Conservation (phyloP, 805 yeast species). For the Sugiyamaella floridensis region DNA sequence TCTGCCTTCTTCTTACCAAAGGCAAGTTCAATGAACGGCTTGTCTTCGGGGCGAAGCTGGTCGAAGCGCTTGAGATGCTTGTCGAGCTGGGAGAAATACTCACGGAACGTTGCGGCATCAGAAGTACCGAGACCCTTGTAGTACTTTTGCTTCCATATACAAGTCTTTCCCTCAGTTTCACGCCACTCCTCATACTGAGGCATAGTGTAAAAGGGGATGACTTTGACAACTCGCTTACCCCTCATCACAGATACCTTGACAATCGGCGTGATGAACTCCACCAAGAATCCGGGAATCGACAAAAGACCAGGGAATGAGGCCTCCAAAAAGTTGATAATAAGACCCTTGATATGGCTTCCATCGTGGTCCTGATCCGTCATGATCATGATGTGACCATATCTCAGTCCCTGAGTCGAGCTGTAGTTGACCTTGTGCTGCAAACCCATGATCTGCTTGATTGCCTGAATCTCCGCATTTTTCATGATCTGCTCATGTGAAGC, state of each 20-base stretch:
- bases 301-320: constrained; percentile 90
- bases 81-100: constrained; percentile 79
- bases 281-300: constrained; percentile 81
- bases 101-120: constrained; percentile 56
- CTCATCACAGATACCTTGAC: constrained; percentile 75
- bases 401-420: constrained; percentile 60
- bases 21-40: constrained; percentile 76
- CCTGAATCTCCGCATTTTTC: constrained; percentile 90
- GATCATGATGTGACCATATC: constrained; percentile 96
- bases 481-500: constrained; percentile 93
- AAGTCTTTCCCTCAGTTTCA: constrained; percentile 64
- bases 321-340: constrained; percentile 87
- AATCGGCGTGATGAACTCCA: constrained; percentile 94
- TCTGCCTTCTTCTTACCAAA: constrained; percentile 94
- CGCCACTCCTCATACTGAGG: constrained; percentile 96
- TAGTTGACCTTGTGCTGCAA: constrained; percentile 86
- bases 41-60: constrained; percentile 66
- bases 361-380: constrained; percentile 99
- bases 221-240: constrained; percentile 36
- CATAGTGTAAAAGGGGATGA: constrained; percentile 81
- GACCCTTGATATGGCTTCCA: constrained; percentile 96
- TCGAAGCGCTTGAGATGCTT: constrained; percentile 82
- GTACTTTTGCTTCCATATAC: constrained; percentile 88
- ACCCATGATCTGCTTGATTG: constrained; percentile 91
- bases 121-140: constrained; percentile 99